These are phyloP conservation scores for Simmondsia chinensis DNA, from an alignment of 148 eudicot species.

Conservation along the genomic window DNA sequence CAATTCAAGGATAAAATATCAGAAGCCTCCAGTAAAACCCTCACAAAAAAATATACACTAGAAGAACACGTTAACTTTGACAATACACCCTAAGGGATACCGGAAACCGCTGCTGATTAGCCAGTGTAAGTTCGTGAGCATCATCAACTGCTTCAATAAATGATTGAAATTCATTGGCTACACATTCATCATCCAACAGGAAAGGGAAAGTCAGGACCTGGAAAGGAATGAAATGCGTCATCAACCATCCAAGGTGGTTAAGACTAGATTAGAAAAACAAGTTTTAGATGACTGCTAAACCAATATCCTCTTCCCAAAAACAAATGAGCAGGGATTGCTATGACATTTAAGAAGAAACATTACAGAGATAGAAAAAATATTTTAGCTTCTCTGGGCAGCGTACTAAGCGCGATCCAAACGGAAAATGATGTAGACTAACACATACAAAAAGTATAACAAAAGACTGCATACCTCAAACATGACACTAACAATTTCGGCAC, in stretches of 20 bases:
- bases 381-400: no score
- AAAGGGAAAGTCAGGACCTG: slow-evolving; percentile 86
- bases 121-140: slow-evolving; percentile 73
- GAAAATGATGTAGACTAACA: no score
- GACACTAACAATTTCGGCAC: slow-evolving; percentile 63
- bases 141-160: slow-evolving; percentile 88
- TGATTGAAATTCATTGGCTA: slow-evolving; percentile 58
- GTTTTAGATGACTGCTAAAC: background rate
- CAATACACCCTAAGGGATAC: slow-evolving; percentile 24
- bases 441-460: no score
- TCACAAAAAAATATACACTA: slow-evolving; percentile 2
- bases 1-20: slow-evolving; percentile 8
- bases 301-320: no score
- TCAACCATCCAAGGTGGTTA: slow-evolving; percentile 6
- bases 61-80: background rate
- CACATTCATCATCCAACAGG: slow-evolving; percentile 69
- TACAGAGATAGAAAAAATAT: no score
- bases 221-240: background rate
- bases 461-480: slow-evolving; percentile 81
- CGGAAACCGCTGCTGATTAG: slow-evolving; percentile 84
- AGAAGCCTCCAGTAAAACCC: background rate
- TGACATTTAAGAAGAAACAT: no score
- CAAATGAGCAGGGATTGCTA: no score
- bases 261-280: background rate
- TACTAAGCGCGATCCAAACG: no score